Conservation (phyloP, 2,329 filamentous ascomycete genomes). For the Monilinia vaccinii-corymbosi region DNA sequence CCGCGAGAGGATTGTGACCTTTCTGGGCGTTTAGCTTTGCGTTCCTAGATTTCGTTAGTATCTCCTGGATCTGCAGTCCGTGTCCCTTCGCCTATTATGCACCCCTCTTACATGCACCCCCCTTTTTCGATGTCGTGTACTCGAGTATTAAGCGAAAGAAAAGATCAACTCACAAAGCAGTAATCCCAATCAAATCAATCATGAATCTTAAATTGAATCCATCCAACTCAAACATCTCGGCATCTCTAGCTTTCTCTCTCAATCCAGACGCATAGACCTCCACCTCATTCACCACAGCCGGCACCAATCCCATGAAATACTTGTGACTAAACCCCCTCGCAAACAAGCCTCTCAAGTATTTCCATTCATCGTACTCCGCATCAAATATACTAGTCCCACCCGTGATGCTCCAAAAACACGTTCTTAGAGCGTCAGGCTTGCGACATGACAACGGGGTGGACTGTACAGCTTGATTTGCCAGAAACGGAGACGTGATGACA, state of each 20-base stretch:
- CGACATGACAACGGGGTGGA: slow-evolving; percentile 8
- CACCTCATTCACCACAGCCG: slow-evolving; percentile 16
- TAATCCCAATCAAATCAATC: slow-evolving; percentile 20
- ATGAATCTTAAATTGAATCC: slow-evolving; percentile 15
- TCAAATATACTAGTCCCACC: slow-evolving; percentile 15
- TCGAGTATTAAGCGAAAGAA: neutral
- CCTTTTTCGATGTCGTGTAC: neutral
- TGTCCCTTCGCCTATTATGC: neutral
- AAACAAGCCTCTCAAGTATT: slow-evolving; percentile 17
- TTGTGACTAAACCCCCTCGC: slow-evolving; percentile 19
- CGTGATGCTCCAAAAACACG: slow-evolving; percentile 15
- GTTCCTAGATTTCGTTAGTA: slow-evolving; percentile 2
- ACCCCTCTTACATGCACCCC: neutral
- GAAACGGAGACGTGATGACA: slow-evolving; percentile 14
- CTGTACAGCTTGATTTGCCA: slow-evolving; percentile 17
- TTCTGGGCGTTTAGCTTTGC: slow-evolving; percentile 15
- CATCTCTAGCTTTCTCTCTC: slow-evolving; percentile 14
- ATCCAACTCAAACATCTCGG: slow-evolving; percentile 17
- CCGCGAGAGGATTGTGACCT: slow-evolving; percentile 17
- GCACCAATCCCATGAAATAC: slow-evolving; percentile 14
- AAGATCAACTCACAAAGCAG: slow-evolving; percentile 5
- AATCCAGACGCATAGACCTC: neutral
- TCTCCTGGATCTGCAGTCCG: neutral
- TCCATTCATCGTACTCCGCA: slow-evolving; percentile 20
- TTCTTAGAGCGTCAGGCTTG: slow-evolving; percentile 13